Evolutionary conservation across 768 basidiomycete genomes (phyloP).

Genomic region (Rhizopogon rudus): DNA sequence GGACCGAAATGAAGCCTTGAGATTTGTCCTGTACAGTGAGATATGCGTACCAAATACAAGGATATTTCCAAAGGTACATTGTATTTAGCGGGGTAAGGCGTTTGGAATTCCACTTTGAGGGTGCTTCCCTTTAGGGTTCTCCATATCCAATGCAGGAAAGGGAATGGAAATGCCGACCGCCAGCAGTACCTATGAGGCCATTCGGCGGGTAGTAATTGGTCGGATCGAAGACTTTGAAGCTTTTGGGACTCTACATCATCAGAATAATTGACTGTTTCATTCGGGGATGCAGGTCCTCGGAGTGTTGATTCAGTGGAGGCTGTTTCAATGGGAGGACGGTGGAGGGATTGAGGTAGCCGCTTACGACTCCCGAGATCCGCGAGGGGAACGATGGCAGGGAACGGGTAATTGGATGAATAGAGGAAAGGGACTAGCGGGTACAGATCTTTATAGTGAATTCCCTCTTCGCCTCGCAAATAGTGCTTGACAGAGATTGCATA

Average conservation of each 20-base stretch:
- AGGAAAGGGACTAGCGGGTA: slow-evolving; percentile 69
- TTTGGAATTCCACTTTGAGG: neutral
- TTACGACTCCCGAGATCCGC: neutral
- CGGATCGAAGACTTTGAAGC: neutral
- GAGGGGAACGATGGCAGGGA: slow-evolving; percentile 45
- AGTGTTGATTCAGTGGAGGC: neutral
- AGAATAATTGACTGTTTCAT: neutral
- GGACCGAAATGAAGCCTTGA: neutral
- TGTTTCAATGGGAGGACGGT: no score
- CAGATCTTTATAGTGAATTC: slow-evolving; percentile 37
- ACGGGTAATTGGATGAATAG: slow-evolving; percentile 46
- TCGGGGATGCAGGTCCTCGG: neutral
- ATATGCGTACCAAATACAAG: slow-evolving; percentile 50
- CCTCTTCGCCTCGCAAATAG: slow-evolving; percentile 55
- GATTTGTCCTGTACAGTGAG: neutral
- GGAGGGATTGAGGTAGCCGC: no score
- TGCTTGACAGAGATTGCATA: slow-evolving; percentile 64
- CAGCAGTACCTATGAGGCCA: neutral
- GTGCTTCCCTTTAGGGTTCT: neutral
- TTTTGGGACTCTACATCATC: neutral
- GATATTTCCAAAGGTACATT: slow-evolving; percentile 69
- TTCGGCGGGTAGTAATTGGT: neutral
- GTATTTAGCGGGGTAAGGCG: slow-evolving; percentile 12
- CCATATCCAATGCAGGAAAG: neutral
- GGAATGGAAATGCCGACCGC: neutral